Percentiles rank a stretch among this genome's conserved stretches.
Evolutionary conservation across 2,329 filamentous ascomycete genomes (phyloP).

Genomic region (Beauveria asiatica): DNA sequence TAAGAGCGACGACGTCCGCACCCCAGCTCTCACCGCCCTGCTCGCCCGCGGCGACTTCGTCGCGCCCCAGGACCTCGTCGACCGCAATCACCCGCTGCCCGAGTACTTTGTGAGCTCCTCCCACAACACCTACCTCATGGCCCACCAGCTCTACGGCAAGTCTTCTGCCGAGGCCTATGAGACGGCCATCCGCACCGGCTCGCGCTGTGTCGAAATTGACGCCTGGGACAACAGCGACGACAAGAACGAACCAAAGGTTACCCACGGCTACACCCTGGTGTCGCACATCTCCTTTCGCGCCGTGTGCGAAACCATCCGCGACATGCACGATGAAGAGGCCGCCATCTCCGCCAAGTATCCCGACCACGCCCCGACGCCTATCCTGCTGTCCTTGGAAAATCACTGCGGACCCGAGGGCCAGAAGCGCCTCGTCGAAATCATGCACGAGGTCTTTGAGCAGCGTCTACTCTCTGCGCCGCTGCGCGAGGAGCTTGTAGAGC

Average conservation of each 20-base stretch:
- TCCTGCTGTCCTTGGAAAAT: conserved; percentile 59
- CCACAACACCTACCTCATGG: conserved; percentile 65
- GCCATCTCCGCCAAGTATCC: conserved; percentile 27
- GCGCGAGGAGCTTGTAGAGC: conserved; percentile 32
- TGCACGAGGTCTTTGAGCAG: conserved; percentile 54
- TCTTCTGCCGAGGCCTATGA: conserved; percentile 57
- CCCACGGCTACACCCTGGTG: conserved; percentile 60
- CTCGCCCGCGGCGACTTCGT: conserved; percentile 49
- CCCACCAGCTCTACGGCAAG: conserved; percentile 58
- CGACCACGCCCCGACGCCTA: conserved; percentile 41
- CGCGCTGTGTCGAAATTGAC: conserved; percentile 65
- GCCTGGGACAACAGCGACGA: conserved; percentile 59
- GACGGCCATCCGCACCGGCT: conserved; percentile 51
- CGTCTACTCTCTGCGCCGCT: conserved; percentile 50
- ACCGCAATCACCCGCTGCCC: conserved; percentile 51
- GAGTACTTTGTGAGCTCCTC: conserved; percentile 67
- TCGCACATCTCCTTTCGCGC: conserved; percentile 56
- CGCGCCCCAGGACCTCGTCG: conserved; percentile 45
- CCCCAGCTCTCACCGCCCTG: conserved; percentile 38
- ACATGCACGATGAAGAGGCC: conserved; percentile 52
- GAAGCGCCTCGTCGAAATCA: conserved; percentile 52
- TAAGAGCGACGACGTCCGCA: conserved; percentile 28
- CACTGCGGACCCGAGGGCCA: conserved; percentile 55
- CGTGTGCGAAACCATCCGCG: conserved; percentile 57
- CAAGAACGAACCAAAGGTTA: conserved; percentile 58